Conservation (phyloP, 106 monocot genomes). For the Allium sativum region DNA sequence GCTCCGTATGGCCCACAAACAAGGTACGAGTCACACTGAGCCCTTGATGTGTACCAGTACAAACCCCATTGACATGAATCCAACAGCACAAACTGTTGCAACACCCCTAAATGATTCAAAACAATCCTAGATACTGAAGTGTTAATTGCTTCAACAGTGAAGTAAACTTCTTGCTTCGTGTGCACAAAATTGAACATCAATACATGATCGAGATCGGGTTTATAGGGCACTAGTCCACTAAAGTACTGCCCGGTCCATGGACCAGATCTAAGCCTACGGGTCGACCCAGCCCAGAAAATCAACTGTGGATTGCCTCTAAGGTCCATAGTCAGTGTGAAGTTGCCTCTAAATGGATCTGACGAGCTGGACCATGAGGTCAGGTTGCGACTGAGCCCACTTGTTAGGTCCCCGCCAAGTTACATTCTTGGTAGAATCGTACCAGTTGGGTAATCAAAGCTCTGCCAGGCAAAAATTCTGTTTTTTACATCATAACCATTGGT, state of each 20-base stretch:
- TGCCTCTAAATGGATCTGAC: slow-evolving; percentile 23
- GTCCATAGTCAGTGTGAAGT: slow-evolving; percentile 3
- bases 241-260: slow-evolving; percentile 8
- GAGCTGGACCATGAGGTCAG: slow-evolving; percentile 19
- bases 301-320: slow-evolving; percentile 2
- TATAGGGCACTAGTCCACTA: slow-evolving; percentile 7
- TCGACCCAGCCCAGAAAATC: not conserved
- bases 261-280: slow-evolving; percentile 4
- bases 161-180: not conserved
- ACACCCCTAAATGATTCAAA: not conserved
- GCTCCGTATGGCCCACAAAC: slow-evolving; percentile 19
- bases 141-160: not conserved
- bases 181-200: not conserved
- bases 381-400: slow-evolving; percentile 13
- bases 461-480: slow-evolving; percentile 16
- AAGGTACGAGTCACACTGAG: slow-evolving; percentile 10
- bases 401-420: slow-evolving; percentile 30
- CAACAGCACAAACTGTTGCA: not conserved
- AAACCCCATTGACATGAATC: slow-evolving; percentile 7
- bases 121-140: not conserved
- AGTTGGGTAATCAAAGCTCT: slow-evolving; percentile 58
- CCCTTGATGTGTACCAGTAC: slow-evolving; percentile 8
- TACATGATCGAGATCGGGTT: slow-evolving; percentile 3
- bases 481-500: not conserved
- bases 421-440: slow-evolving; percentile 50